phyloP scores from a whole-genome alignment of 2,329 filamentous ascomycete species.

The Colletotrichum tanaceti region DNA sequence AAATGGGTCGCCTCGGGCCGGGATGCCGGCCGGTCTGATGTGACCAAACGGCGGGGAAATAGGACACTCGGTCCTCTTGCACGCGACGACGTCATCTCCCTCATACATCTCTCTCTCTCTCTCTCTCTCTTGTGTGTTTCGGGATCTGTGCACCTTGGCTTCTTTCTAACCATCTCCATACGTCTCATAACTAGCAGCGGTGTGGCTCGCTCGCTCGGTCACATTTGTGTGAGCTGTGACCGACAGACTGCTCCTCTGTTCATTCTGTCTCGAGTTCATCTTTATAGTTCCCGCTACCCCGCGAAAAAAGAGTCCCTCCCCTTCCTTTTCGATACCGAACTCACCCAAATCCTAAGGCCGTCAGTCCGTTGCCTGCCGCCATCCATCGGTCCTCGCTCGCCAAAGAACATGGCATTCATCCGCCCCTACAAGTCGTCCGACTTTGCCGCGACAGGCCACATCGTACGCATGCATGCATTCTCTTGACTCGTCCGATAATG shows the following conservation, averaged over 20 bases:
- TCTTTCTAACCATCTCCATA: not conserved
- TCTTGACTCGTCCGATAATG: constrained; percentile 49
- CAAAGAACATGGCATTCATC: constrained; percentile 57
- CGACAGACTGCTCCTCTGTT: no score
- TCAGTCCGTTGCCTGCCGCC: not conserved
- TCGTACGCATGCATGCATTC: no score
- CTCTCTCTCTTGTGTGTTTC: not conserved
- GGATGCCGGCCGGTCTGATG: constrained; percentile 22
- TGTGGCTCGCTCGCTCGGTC: not conserved
- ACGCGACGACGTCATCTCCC: not conserved
- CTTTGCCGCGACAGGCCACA: constrained; percentile 55
- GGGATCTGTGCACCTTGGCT: not conserved
- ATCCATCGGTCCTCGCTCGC: not conserved
- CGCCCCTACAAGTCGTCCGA: constrained; percentile 54
- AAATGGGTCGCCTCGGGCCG: constrained; percentile 11
- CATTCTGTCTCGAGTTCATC: not conserved
- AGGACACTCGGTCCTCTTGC: not conserved
- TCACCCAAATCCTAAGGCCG: not conserved
- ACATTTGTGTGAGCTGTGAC: no score
- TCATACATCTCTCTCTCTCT: not conserved
- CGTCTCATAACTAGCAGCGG: not conserved
- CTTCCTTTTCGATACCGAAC: not conserved
- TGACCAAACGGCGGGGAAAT: not conserved
- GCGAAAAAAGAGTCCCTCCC: not conserved
- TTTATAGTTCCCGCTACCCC: not conserved